These are phyloP conservation scores for Linanthus parryae DNA, from an alignment of 148 eudicot genomes.

Conservation along the genomic window DNA sequence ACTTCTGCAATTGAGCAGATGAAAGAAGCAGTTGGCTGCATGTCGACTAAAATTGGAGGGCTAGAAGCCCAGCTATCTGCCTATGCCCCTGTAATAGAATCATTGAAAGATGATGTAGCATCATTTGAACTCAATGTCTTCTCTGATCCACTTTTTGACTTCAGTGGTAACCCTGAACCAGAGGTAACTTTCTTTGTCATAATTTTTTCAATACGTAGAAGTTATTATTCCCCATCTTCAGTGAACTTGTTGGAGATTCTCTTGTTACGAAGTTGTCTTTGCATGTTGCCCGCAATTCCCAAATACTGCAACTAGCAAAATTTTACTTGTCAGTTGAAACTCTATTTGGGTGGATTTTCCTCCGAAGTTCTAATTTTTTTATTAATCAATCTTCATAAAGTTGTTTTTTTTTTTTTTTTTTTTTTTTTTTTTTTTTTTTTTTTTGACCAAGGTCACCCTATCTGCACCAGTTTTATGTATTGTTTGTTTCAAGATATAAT, in stretches of 20 bases:
- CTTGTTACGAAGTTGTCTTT: no score
- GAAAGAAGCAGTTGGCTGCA: conserved; percentile 42
- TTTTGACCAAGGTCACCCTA: neutral
- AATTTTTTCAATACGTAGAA: neutral
- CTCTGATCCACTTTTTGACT: conserved; percentile 30
- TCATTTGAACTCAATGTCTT: conserved; percentile 55
- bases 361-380: no score
- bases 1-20: conserved; percentile 51
- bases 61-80: conserved; percentile 60
- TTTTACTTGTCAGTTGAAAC: neutral
- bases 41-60: conserved; percentile 56
- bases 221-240: neutral
- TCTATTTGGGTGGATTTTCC: neutral
- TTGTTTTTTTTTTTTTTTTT: no score
- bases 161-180: conserved; percentile 15
- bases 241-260: conserved; percentile 3
- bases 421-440: no score
- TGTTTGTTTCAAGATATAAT: neutral
- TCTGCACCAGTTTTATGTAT: neutral
- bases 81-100: conserved; percentile 54
- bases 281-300: no score
- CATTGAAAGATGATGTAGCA: conserved; percentile 51
- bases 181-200: conserved; percentile 31
- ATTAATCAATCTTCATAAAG: no score
- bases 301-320: no score